Evolutionary conservation across 2,329 filamentous ascomycete species (phyloP), one percentile per base, ranked within the genome.

Genomic region (Trichoderma koningiopsis): DNA sequence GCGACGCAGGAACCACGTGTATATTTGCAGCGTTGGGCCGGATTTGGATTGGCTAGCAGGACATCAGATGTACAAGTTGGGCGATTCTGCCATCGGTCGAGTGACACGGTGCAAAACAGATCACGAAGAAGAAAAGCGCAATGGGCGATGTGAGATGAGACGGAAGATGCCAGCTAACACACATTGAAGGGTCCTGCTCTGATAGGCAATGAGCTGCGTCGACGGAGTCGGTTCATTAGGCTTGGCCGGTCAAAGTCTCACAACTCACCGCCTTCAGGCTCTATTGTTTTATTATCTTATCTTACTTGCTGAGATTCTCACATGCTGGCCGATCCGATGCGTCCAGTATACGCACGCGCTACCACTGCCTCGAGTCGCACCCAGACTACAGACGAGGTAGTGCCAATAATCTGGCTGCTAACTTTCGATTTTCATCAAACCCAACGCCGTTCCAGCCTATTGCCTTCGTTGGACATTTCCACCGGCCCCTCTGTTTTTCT

Each of bases 1-100:
- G 64, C 64, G 37, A 67, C 53, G 53, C 55, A 58, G 53, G 64
- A 58, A 67, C 64, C 64, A 67, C 64, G 64, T 67, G 64, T 67
- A 24, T 58, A 58, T 58, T 58, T n/a, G 8, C 53, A 6, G 53
- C 33, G 63, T 55, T 49, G 63, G 63, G 27, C 63, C 19, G 53
- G 37, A 49, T 35, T 66, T 35, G 61, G 49, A 65, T 43, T 56
- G 52, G 62, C 1, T 33, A 37, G 35, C 11, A 47, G 35, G n/a
- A 58, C 3, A 37, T 66, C 16, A 10, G 43, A n/a, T 40, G 16
- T 27, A 2, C 27, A 5, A 35, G 4, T 7, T 7, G 8, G n/a
- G 33, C 16, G 37, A 61, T 13, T 16, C 19, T 29, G 52, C 24
- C 52, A 27, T 27, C 22, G 7, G 6, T 24, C 52, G 24, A 27